phyloP scores from a whole-genome alignment of 352 stramenopile species.

The Phytophthora meadii region DNA sequence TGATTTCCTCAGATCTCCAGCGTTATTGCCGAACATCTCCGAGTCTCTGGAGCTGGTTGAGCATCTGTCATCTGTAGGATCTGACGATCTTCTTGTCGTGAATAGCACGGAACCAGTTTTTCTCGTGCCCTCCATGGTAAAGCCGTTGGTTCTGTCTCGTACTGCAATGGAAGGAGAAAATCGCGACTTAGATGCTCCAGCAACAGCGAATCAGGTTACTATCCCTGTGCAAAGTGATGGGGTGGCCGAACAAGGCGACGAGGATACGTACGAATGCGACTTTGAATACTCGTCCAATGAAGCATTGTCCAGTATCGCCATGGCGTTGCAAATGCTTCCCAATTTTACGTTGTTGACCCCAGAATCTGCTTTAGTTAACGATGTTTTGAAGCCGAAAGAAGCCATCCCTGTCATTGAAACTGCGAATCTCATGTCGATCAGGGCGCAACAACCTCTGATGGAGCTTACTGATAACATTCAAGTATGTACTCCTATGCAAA shows the following conservation, averaged over 20 bases:
- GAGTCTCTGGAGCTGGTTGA: background rate
- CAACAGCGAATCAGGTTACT: background rate
- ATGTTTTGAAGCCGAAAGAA: conserved; percentile 12
- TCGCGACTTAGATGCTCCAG: background rate
- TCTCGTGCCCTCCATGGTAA: background rate
- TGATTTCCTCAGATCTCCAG: background rate
- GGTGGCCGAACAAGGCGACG: background rate
- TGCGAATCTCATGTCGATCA: background rate
- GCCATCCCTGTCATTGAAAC: conserved; percentile 6
- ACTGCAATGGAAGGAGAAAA: background rate
- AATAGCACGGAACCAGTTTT: conserved; percentile 1
- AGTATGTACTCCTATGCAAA: too few relatives aligned
- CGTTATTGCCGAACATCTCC: background rate
- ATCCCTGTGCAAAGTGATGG: background rate
- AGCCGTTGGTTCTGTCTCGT: conserved; percentile 1
- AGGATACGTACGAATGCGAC: conserved; percentile 25
- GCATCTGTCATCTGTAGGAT: background rate
- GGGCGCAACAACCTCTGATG: background rate
- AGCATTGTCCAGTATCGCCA: conserved; percentile 43
- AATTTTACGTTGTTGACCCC: conserved; percentile 18
- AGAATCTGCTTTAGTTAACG: conserved; percentile 2
- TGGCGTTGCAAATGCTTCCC: conserved; percentile 45
- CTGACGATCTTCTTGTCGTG: background rate
- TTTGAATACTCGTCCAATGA: conserved; percentile 51
- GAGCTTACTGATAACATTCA: background rate